Conservation (phyloP, 1,139 yeast species). For the Pichia sp. region DNA sequence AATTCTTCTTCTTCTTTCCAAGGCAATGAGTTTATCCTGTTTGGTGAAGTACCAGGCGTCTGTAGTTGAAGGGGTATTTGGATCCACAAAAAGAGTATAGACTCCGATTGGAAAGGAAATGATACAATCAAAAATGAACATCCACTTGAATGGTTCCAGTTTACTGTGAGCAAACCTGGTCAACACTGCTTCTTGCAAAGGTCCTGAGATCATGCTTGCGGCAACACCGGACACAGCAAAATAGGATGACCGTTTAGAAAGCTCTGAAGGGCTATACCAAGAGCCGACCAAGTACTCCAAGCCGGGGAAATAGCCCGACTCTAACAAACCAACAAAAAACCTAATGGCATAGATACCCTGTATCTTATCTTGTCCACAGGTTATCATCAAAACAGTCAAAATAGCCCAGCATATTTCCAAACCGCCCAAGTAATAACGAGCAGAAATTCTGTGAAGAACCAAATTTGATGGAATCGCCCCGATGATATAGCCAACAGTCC, state of each 20-base stretch:
- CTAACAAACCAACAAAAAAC: slow-evolving; percentile 28
- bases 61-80: slow-evolving; percentile 24
- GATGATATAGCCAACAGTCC: slow-evolving; percentile 57
- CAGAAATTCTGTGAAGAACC: slow-evolving; percentile 37
- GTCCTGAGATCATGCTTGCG: slow-evolving; percentile 53
- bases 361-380: slow-evolving; percentile 36
- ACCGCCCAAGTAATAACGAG: slow-evolving; percentile 28
- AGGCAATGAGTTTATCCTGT: slow-evolving; percentile 61
- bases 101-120: slow-evolving; percentile 40
- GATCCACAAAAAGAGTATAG: slow-evolving; percentile 19
- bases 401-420: slow-evolving; percentile 28
- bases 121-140: slow-evolving; percentile 66
- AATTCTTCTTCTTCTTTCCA: slow-evolving; percentile 45
- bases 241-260: slow-evolving; percentile 24
- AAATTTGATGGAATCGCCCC: slow-evolving; percentile 34
- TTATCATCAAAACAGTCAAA: slow-evolving; percentile 34
- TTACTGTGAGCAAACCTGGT: slow-evolving; percentile 40
- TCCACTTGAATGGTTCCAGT: slow-evolving; percentile 67
- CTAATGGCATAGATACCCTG: slow-evolving; percentile 37
- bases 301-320: slow-evolving; percentile 28
- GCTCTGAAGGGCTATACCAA: slow-evolving; percentile 29
- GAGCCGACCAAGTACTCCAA: slow-evolving; percentile 28
- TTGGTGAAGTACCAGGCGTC: slow-evolving; percentile 53
- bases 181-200: slow-evolving; percentile 46
- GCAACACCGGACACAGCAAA: slow-evolving; percentile 31